phyloP scores from a whole-genome alignment of 2,329 filamentous ascomycete genomes.

The Aspergillus sclerotialis region DNA sequence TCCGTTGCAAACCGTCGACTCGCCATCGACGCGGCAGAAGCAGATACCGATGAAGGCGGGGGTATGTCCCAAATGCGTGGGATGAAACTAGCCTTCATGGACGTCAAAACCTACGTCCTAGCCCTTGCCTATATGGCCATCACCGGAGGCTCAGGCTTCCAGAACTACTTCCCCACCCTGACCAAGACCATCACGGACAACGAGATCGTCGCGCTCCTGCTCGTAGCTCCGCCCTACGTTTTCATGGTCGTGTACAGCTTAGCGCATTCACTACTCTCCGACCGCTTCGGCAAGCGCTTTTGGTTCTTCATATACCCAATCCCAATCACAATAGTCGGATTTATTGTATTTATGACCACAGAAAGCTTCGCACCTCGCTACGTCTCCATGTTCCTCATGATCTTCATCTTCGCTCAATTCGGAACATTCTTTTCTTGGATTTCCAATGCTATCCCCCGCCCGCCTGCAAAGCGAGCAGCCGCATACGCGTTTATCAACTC shows the following conservation, averaged over 20 bases:
- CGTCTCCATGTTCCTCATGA: slow-evolving; percentile 50
- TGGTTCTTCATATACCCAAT: slow-evolving; percentile 50
- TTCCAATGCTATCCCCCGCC: slow-evolving; percentile 44
- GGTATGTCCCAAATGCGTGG: slow-evolving; percentile 44
- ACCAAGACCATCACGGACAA: slow-evolving; percentile 39
- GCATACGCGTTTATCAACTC: slow-evolving; percentile 51
- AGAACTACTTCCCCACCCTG: slow-evolving; percentile 52
- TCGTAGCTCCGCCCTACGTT: slow-evolving; percentile 48
- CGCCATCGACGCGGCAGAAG: slow-evolving; percentile 45
- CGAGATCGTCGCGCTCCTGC: slow-evolving; percentile 43
- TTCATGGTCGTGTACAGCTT: slow-evolving; percentile 47
- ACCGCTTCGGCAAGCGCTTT: slow-evolving; percentile 41
- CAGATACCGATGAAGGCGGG: slow-evolving; percentile 43
- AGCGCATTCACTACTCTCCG: slow-evolving; percentile 38
- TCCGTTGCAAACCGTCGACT: slow-evolving; percentile 42
- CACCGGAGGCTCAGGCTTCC: slow-evolving; percentile 46
- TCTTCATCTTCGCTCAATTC: slow-evolving; percentile 51
- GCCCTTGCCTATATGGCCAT: slow-evolving; percentile 43
- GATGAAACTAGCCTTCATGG: slow-evolving; percentile 45
- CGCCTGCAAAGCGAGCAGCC: slow-evolving; percentile 49
- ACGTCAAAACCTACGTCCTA: slow-evolving; percentile 43
- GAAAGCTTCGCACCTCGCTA: slow-evolving; percentile 47
- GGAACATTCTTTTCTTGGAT: slow-evolving; percentile 47
- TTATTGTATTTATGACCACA: slow-evolving; percentile 49
- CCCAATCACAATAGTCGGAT: slow-evolving; percentile 45